Evolutionary conservation across 2,329 filamentous ascomycete genomes (phyloP), one percentile per base, ranked within the genome.

Genomic region (Aspergillus neoniger): DNA sequence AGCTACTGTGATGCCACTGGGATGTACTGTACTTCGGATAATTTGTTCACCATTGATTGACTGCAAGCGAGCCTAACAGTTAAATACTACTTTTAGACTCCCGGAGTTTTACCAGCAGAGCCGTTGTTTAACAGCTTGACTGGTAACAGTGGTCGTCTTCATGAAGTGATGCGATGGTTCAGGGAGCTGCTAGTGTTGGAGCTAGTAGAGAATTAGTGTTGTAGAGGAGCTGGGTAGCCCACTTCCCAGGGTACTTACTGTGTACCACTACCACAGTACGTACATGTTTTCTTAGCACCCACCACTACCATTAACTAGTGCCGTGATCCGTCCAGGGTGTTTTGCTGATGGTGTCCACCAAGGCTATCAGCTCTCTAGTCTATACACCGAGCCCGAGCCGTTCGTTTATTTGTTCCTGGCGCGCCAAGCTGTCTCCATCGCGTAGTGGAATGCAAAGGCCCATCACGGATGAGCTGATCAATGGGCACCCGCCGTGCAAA

Each of bases 401-500:
- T 25, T 50, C 14, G 47, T 30, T 28, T 30, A 50, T 30, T 50
- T 32, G 47, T 44, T 55, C 53, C 53, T 55, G 53, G 39, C 9
- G 53, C 53, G 53, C 53, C 53, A 55, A 55, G 53, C 39, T 41
- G 21, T 54, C 17, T 39, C 50, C 30, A 53, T 10, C 17, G 44
- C 23, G 21, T 49, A 28, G 23, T 28, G 44, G 44, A 8, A 49
- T 43, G 25, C 28, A 48, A 32, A 14, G 41, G 39, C 14, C 54
- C 39, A 38, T 39, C 25, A 47, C 17, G 39, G 32, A 43, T 53
- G 41, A 54, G 57, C 53, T 59, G 57, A 56, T 56, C 57, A 52
- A 57, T 61, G 30, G 56, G 55, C 59, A 54, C 49, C 32, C 48
- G 32, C 49, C 51, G 28, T 60, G 30, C 43, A 49, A 39, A 58